Evolutionary conservation across 2,329 filamentous ascomycete genomes (phyloP).

Genomic region (Cercospora zeina): DNA sequence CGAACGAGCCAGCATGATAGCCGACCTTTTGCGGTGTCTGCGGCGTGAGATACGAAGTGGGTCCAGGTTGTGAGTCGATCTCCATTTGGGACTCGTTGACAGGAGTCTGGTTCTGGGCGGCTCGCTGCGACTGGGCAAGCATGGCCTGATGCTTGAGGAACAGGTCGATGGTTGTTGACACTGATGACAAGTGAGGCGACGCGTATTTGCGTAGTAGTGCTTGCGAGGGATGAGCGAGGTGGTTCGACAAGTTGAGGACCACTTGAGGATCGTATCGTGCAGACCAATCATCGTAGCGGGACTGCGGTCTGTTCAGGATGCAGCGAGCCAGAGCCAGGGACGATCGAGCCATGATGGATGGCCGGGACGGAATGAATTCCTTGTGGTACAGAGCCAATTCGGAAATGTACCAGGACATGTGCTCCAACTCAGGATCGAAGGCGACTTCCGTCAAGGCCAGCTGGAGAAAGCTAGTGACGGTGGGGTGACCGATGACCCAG

Average conservation of each 20-base stretch:
- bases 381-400: slow-evolving; percentile 96
- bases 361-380: slow-evolving; percentile 90
- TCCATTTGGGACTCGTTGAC: slow-evolving; percentile 33
- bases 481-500: slow-evolving; percentile 94
- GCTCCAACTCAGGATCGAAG: slow-evolving; percentile 83
- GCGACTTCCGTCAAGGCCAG: slow-evolving; percentile 73
- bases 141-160: slow-evolving; percentile 63
- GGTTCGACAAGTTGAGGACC: slow-evolving; percentile 63
- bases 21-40: slow-evolving; percentile 78
- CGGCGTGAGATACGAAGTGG: slow-evolving; percentile 58
- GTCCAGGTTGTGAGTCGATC: slow-evolving; percentile 29
- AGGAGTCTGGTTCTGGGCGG: slow-evolving; percentile 36
- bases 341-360: slow-evolving; percentile 85
- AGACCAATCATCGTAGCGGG: slow-evolving; percentile 71
- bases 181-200: slow-evolving; percentile 63
- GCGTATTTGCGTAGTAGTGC: slow-evolving; percentile 69
- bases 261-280: slow-evolving; percentile 69
- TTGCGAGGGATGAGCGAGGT: slow-evolving; percentile 66
- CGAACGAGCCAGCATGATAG: slow-evolving; percentile 65
- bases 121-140: slow-evolving; percentile 33
- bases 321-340: slow-evolving; percentile 83
- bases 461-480: slow-evolving; percentile 90
- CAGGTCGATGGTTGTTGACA: slow-evolving; percentile 64
- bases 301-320: slow-evolving; percentile 77
- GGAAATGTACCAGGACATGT: slow-evolving; percentile 90